Conservation (phyloP, 2,329 filamentous ascomycete species). For the Penicillium olsonii region DNA sequence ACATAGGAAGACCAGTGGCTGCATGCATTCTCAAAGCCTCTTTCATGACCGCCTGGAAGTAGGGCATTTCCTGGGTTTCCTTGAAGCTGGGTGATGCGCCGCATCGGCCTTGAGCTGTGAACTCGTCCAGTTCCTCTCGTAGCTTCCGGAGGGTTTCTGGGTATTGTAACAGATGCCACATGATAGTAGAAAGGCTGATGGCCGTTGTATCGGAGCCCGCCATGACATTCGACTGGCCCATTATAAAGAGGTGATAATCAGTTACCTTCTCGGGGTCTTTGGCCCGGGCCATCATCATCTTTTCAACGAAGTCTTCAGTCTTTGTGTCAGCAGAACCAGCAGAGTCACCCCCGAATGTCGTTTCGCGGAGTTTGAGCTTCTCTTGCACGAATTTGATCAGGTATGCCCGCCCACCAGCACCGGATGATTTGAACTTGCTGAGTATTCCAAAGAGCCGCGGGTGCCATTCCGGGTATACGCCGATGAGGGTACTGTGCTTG, state of each 20-base stretch:
- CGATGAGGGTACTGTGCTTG: constrained; percentile 43
- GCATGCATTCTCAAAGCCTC: constrained; percentile 56
- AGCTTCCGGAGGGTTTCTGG: constrained; percentile 29
- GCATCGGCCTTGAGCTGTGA: constrained; percentile 19
- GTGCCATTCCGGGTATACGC: constrained; percentile 47
- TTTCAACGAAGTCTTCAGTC: constrained; percentile 46
- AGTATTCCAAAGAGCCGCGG: constrained; percentile 33
- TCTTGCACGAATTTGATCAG: constrained; percentile 36
- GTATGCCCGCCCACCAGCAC: constrained; percentile 33
- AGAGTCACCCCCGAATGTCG: no score
- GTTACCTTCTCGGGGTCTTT: constrained; percentile 47
- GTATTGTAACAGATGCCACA: constrained; percentile 49
- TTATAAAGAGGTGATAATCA: constrained; percentile 41
- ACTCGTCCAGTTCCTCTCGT: constrained; percentile 35
- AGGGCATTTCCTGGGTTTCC: constrained; percentile 48
- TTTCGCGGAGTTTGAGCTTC: constrained; percentile 31
- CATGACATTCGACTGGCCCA: constrained; percentile 37
- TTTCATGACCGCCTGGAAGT: constrained; percentile 57
- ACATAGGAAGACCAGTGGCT: constrained; percentile 52
- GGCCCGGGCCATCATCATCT: constrained; percentile 44
- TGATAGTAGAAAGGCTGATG: constrained; percentile 48
- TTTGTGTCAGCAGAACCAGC: constrained; percentile 18
- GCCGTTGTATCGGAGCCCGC: constrained; percentile 51
- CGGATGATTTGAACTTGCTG: constrained; percentile 31
- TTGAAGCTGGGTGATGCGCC: constrained; percentile 39